Percentiles rank a stretch among this genome's conserved stretches.
phyloP scores from a whole-genome alignment of 2,329 filamentous ascomycete species.

The Rhynchosporium secalis region DNA sequence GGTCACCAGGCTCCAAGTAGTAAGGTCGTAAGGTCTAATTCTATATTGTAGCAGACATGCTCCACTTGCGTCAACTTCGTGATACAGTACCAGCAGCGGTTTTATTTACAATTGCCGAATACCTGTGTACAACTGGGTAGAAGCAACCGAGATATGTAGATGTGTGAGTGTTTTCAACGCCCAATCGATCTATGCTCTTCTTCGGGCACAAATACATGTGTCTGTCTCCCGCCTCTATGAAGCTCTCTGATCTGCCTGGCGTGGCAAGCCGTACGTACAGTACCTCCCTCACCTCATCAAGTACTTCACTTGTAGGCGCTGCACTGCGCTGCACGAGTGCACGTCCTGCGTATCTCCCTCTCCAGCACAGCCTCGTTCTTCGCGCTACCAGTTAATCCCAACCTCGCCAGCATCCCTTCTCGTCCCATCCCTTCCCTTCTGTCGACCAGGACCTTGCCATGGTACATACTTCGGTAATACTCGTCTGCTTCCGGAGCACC shows the following conservation, averaged over 20 bases:
- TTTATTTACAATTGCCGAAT: too few relatives aligned
- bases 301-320: too few relatives aligned
- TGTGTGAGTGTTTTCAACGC: not conserved
- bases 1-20: constrained; percentile 4
- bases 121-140: too few relatives aligned
- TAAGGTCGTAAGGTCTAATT: constrained; percentile 8
- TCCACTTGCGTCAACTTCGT: not conserved
- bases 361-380: constrained; percentile 14
- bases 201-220: not conserved
- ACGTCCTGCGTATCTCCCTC: not conserved
- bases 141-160: too few relatives aligned
- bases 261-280: not conserved
- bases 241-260: constrained; percentile 5
- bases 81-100: not conserved
- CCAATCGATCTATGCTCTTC: not conserved
- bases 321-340: constrained; percentile 5
- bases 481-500: constrained; percentile 11
- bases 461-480: not conserved
- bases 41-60: constrained; percentile 5
- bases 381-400: constrained; percentile 1
- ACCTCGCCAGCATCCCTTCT: not conserved
- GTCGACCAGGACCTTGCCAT: constrained; percentile 3
- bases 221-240: constrained; percentile 3
- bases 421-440: not conserved
- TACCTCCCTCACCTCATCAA: too few relatives aligned